Evolutionary conservation across 805 yeast genomes (phyloP).

Genomic region (Cyberlindnera samutprakarnensis): DNA sequence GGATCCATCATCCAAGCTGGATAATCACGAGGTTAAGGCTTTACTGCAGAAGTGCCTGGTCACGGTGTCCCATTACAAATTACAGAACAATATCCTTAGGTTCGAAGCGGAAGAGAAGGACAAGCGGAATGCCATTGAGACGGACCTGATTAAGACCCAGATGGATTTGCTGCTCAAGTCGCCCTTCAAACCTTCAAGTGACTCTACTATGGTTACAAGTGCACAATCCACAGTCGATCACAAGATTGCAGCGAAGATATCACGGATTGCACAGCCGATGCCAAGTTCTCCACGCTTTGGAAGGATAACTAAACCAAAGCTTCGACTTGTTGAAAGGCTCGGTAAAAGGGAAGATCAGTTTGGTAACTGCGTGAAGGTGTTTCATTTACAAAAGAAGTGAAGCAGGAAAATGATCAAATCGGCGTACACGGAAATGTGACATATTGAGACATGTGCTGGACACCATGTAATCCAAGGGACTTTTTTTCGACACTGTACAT

Average conservation of each 20-base stretch:
- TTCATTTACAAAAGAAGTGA: slow-evolving; percentile 10
- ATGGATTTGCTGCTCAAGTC: slow-evolving; percentile 16
- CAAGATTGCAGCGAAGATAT: too few relatives aligned
- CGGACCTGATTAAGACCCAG: slow-evolving; percentile 16
- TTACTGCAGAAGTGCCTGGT: slow-evolving; percentile 7
- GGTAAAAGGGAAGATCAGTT: slow-evolving; percentile 5
- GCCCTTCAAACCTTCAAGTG: slow-evolving; percentile 14
- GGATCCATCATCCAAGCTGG: not conserved
- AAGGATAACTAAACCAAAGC: slow-evolving; percentile 1
- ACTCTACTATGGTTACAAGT: too few relatives aligned
- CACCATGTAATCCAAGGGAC: too few relatives aligned
- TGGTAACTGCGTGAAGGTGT: slow-evolving; percentile 12
- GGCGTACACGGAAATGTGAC: too few relatives aligned
- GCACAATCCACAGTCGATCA: too few relatives aligned
- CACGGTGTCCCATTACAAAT: slow-evolving; percentile 14
- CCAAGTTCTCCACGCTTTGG: too few relatives aligned
- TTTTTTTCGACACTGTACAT: too few relatives aligned
- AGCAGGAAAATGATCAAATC: too few relatives aligned
- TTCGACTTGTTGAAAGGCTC: slow-evolving; percentile 10
- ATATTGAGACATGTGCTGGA: too few relatives aligned
- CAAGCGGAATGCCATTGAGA: slow-evolving; percentile 17
- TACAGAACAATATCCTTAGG: slow-evolving; percentile 15
- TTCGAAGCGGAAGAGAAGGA: slow-evolving; percentile 15
- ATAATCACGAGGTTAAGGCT: slow-evolving; percentile 1
- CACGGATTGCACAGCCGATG: too few relatives aligned